A percentile compares a stretch with the other conserved stretches of the same genome.
phyloP scores from a whole-genome alignment of 2,329 filamentous ascomycete species.

The Plenodomus tracheiphilus region DNA sequence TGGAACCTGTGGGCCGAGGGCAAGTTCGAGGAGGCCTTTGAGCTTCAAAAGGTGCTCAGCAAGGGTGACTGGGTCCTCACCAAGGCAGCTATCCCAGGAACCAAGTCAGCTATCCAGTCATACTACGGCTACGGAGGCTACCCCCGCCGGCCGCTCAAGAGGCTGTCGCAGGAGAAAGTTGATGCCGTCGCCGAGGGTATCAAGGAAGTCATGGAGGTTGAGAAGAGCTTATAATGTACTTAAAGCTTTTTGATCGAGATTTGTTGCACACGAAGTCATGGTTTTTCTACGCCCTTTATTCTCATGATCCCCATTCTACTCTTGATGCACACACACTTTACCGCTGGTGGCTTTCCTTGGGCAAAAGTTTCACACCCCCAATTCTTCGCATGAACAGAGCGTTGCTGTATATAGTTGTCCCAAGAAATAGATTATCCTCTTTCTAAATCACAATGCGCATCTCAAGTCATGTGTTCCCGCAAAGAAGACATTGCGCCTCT shows the following conservation, averaged over 20 bases:
- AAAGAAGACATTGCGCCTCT: not conserved
- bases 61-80: constrained; percentile 82
- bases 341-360: constrained; percentile 7
- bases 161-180: constrained; percentile 61
- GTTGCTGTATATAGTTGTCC: constrained; percentile 21
- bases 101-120: constrained; percentile 78
- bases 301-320: constrained; percentile 2
- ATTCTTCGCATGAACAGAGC: constrained; percentile 10
- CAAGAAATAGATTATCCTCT: constrained; percentile 12
- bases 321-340: constrained; percentile 2
- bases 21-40: constrained; percentile 73
- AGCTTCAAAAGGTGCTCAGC: constrained; percentile 75
- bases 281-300: too few species aligned
- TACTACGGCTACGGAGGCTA: constrained; percentile 82
- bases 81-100: constrained; percentile 81
- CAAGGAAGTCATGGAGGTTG: constrained; percentile 67
- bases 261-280: too few species aligned
- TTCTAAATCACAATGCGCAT: too few species aligned
- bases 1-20: constrained; percentile 77
- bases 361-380: constrained; percentile 10
- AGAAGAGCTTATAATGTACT: constrained; percentile 49
- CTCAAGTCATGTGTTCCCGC: too few species aligned
- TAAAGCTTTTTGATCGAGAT: too few species aligned
- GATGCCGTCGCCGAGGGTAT: constrained; percentile 47
- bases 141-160: constrained; percentile 72